Evolutionary conservation across 257 asterid genomes (phyloP).

Genomic region (Vinca minor): DNA sequence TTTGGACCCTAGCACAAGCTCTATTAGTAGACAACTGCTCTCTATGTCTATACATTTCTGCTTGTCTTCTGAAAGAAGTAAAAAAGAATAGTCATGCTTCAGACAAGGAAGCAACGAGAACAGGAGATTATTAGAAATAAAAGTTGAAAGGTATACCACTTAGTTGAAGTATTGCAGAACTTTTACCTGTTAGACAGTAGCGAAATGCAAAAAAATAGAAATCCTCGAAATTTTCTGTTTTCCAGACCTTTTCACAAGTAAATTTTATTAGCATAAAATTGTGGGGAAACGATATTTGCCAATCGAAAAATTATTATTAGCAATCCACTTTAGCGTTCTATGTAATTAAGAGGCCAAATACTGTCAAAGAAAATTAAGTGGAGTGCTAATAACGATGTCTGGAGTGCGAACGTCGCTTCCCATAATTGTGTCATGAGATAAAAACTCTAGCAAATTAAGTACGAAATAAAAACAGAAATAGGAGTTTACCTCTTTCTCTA

Average conservation of each 20-base stretch:
- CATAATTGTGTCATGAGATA: constrained; percentile 1
- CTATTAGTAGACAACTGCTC: constrained; percentile 57
- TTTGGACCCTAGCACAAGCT: constrained; percentile 57
- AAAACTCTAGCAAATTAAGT: neutral
- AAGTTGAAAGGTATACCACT: constrained; percentile 5
- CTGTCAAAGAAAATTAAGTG: no score
- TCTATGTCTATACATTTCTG: constrained; percentile 80
- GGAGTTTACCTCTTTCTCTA: constrained; percentile 61
- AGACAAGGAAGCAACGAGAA: neutral
- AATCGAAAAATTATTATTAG: no score
- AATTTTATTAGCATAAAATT: constrained; percentile 7
- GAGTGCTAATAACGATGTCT: no score
- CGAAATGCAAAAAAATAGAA: constrained; percentile 60
- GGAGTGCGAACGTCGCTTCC: no score
- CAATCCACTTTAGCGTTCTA: no score
- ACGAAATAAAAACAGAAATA: neutral
- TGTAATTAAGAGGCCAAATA: no score
- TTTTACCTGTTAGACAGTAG: constrained; percentile 70
- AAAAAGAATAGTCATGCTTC: constrained; percentile 11
- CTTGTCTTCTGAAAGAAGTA: constrained; percentile 54
- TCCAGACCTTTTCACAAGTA: constrained; percentile 47
- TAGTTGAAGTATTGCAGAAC: constrained; percentile 4
- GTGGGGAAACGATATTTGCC: no score
- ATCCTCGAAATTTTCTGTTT: constrained; percentile 48
- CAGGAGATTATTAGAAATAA: neutral